Evolutionary conservation across 2,329 filamentous ascomycete species (phyloP).

Genomic region (Allantophomopsis cytisporea): DNA sequence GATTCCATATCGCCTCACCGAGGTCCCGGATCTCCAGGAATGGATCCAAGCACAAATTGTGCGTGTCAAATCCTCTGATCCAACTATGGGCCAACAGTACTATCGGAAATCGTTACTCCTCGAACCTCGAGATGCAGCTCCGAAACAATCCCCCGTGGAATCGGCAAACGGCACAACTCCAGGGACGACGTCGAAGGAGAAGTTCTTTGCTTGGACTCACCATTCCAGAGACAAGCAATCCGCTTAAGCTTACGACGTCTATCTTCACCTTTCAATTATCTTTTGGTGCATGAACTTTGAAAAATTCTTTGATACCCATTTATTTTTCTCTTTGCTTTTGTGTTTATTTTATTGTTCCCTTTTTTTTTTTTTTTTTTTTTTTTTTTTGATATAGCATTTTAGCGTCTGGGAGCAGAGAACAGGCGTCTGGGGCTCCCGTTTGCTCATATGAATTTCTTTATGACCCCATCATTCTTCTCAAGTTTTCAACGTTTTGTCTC

Average conservation of each 20-base stretch:
- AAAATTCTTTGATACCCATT: no score
- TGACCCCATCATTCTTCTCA: no score
- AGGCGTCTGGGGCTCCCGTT: no score
- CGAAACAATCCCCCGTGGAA: slow-evolving; percentile 14
- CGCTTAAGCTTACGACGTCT: slow-evolving; percentile 18
- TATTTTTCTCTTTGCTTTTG: no score
- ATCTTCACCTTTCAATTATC: background rate
- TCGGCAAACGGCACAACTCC: slow-evolving; percentile 3
- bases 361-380: no score
- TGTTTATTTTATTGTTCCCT: no score
- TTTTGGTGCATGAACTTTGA: no score
- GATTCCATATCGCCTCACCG: slow-evolving; percentile 73
- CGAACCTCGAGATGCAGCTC: slow-evolving; percentile 37
- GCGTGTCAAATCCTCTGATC: slow-evolving; percentile 38
- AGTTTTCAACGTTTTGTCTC: no score
- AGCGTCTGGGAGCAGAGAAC: no score
- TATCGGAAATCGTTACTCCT: slow-evolving; percentile 54
- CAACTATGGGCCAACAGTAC: slow-evolving; percentile 49
- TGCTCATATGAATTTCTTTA: no score
- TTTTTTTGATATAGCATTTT: no score
- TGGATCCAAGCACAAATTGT: slow-evolving; percentile 87
- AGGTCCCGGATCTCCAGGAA: slow-evolving; percentile 79
- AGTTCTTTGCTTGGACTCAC: background rate
- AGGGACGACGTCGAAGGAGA: slow-evolving; percentile 5
- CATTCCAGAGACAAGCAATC: slow-evolving; percentile 1